These are phyloP conservation scores for Ustilago trichophora DNA, from an alignment of 1,284 basidiomycete genomes.

Conservation along the genomic window DNA sequence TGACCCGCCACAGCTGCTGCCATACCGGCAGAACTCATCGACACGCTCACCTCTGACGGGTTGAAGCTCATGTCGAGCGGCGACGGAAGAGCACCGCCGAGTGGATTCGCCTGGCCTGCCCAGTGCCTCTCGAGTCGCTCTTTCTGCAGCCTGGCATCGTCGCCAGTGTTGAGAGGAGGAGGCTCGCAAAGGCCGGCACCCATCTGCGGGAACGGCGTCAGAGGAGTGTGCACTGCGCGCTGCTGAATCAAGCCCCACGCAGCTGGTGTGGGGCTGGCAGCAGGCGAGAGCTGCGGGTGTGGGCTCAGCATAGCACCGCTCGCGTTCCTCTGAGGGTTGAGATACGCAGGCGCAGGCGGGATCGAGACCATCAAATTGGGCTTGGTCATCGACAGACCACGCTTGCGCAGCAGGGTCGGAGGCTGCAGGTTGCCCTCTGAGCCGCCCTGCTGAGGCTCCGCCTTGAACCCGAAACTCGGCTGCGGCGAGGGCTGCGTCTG, in stretches of 20 bases:
- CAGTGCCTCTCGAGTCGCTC: constrained; percentile 57
- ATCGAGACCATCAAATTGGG: constrained; percentile 58
- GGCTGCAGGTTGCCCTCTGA: constrained; percentile 21
- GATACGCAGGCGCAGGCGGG: constrained; percentile 51
- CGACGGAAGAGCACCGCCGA: constrained; percentile 27
- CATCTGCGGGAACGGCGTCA: constrained; percentile 57
- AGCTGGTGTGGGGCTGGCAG: constrained; percentile 38
- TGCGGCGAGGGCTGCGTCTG: constrained; percentile 54
- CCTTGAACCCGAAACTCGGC: constrained; percentile 27
- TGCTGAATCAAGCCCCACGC: constrained; percentile 60
- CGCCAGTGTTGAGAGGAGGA: constrained; percentile 49
- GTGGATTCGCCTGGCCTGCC: constrained; percentile 39
- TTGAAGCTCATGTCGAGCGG: constrained; percentile 48
- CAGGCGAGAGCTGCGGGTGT: constrained; percentile 38
- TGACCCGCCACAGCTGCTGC: constrained; percentile 11
- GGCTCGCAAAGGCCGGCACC: constrained; percentile 37
- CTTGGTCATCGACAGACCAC: constrained; percentile 56
- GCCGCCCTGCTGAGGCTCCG: constrained; percentile 1
- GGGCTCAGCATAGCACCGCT: constrained; percentile 37
- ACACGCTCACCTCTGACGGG: constrained; percentile 15
- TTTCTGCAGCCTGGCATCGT: constrained; percentile 51
- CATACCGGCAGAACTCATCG: constrained; percentile 28
- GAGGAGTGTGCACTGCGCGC: constrained; percentile 53
- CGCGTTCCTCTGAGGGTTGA: constrained; percentile 37
- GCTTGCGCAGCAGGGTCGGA: constrained; percentile 57